Conservation (phyloP, 441 rosid species). For the Hura crepitans region DNA sequence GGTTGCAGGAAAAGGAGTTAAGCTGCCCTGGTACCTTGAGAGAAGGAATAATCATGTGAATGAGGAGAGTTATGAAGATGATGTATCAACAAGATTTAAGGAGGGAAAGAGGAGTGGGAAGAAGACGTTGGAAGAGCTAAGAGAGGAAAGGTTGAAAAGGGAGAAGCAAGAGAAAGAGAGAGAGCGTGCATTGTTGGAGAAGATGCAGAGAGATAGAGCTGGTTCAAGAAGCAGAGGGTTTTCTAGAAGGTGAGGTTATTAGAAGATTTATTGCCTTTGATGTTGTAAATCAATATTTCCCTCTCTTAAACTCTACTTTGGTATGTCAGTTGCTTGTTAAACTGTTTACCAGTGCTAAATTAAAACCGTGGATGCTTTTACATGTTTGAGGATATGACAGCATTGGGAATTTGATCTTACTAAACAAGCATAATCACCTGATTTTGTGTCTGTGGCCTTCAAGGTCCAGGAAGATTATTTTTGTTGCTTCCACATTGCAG, state of each 20-base stretch:
- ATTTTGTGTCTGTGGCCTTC: not conserved
- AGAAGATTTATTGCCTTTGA: not conserved
- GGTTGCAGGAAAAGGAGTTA: constrained; percentile 85
- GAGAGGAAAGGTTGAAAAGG: constrained; percentile 72
- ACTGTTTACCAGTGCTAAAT: not conserved
- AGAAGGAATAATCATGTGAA: constrained; percentile 35
- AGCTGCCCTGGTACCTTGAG: constrained; percentile 86
- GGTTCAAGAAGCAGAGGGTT: constrained; percentile 32
- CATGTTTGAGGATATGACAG: not conserved
- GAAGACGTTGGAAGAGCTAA: constrained; percentile 67
- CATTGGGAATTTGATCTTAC: not conserved
- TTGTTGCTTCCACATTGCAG: not conserved
- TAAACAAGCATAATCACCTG: not conserved
- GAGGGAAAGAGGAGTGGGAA: constrained; percentile 48
- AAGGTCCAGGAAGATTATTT: not conserved
- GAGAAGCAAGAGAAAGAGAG: constrained; percentile 75
- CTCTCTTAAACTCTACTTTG: not conserved
- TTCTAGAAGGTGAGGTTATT: constrained; percentile 39
- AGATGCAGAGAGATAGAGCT: constrained; percentile 35
- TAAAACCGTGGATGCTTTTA: not conserved
- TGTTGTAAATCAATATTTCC: not conserved
- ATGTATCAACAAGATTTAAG: constrained; percentile 24
- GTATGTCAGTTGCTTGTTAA: not conserved
- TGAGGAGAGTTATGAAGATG: constrained; percentile 28
- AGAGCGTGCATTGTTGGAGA: constrained; percentile 53